Evolutionary conservation across 129 eudicot species (phyloP).

Genomic region (Lactuca sativa): DNA sequence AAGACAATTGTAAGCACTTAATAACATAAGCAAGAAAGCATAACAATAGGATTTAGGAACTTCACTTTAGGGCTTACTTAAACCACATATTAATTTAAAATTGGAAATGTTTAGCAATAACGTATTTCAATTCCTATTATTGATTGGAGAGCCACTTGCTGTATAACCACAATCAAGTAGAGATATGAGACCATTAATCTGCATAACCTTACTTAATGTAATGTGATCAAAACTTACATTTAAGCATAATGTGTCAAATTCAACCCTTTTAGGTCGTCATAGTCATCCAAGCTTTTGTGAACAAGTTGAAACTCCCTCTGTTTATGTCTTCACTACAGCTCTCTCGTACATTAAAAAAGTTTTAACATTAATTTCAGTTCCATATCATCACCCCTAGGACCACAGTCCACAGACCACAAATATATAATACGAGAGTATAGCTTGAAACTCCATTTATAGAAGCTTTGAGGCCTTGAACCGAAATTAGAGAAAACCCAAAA

Average conservation of each 20-base stretch:
- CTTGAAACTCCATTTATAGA: background rate
- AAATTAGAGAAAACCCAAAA: background rate
- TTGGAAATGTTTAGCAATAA: too few relatives aligned
- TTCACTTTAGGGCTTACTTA: background rate
- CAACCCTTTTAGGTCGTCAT: too few relatives aligned
- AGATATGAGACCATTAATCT: too few relatives aligned
- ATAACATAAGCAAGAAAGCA: constrained; percentile 8
- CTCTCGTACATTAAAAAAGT: background rate
- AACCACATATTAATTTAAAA: background rate
- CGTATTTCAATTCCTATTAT: background rate
- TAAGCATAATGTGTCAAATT: too few relatives aligned
- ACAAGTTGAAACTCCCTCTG: too few relatives aligned
- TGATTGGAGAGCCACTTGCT: constrained; percentile 6
- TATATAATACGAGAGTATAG: background rate
- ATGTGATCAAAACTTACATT: too few relatives aligned
- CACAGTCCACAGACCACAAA: too few relatives aligned
- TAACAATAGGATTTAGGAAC: background rate
- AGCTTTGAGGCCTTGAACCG: background rate
- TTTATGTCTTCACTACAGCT: background rate
- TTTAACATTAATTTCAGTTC: background rate
- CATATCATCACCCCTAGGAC: constrained; percentile 2
- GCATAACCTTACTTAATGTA: too few relatives aligned
- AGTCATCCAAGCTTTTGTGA: too few relatives aligned
- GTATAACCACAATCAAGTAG: too few relatives aligned
- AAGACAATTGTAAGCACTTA: constrained; percentile 6